phyloP scores from a whole-genome alignment of 768 basidiomycete species.

The Russula olivacea region DNA sequence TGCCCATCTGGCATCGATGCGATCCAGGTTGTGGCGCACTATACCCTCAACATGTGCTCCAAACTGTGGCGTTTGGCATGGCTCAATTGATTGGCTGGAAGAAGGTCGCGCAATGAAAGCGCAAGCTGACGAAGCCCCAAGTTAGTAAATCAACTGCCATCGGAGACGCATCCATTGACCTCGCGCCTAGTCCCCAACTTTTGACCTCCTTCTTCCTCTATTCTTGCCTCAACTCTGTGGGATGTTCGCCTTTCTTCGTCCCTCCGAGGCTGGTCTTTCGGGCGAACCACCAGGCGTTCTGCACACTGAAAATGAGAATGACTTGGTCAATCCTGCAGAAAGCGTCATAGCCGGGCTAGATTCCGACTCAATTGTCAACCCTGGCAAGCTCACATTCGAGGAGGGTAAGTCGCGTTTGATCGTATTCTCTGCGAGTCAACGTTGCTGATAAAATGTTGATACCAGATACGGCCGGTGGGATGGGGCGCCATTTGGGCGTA shows the following conservation, averaged over 20 bases:
- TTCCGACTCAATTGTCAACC: constrained; percentile 31
- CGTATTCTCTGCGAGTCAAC: background rate
- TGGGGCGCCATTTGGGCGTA: constrained; percentile 52
- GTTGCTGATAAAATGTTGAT: background rate
- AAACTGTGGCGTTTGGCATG: background rate
- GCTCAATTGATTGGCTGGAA: background rate
- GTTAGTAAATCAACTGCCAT: background rate
- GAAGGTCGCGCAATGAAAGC: background rate
- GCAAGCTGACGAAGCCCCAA: background rate
- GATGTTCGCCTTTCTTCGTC: background rate
- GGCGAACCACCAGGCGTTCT: background rate
- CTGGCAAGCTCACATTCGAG: constrained; percentile 43
- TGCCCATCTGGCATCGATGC: background rate
- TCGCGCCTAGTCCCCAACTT: too few species aligned
- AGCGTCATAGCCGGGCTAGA: background rate
- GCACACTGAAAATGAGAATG: background rate
- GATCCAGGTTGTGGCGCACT: background rate
- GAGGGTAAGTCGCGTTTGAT: constrained; percentile 37
- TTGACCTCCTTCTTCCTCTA: too few species aligned
- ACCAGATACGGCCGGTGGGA: constrained; percentile 47
- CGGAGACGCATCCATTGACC: background rate
- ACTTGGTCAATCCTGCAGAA: background rate
- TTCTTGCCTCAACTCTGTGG: background rate
- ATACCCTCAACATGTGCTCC: background rate
- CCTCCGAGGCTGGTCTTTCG: background rate